These are phyloP conservation scores for Calonectria pteridis DNA, from an alignment of 2,329 filamentous ascomycete species.

Conservation along the genomic window DNA sequence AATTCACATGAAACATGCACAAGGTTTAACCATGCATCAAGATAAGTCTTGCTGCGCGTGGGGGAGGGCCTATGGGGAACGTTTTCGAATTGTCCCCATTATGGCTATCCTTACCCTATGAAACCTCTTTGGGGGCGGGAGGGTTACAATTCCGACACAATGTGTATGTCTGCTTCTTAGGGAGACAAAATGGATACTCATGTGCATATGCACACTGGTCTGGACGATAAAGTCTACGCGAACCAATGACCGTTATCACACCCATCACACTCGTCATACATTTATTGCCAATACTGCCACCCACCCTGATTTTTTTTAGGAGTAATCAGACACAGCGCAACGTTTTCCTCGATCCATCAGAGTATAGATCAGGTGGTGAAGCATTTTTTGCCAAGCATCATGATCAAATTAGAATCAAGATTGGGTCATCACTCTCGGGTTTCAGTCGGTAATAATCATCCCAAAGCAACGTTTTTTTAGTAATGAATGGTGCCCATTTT, in stretches of 20 bases:
- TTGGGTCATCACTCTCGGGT: too few relatives aligned
- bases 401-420: too few relatives aligned
- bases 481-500: neutral
- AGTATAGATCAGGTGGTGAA: neutral
- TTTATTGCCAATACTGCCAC: neutral
- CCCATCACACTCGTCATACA: neutral
- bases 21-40: too few relatives aligned
- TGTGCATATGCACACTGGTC: neutral
- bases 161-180: neutral
- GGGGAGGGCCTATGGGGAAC: neutral
- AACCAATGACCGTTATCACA: neutral
- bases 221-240: neutral
- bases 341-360: too few relatives aligned
- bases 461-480: too few relatives aligned
- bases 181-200: neutral
- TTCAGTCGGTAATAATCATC: neutral
- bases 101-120: neutral
- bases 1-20: neutral
- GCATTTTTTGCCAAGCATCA: neutral
- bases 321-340: too few relatives aligned
- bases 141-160: constrained; percentile 2
- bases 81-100: too few relatives aligned
- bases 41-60: neutral
- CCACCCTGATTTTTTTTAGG: neutral
- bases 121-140: neutral